Evolutionary conservation across 495 filamentous ascomycete genomes (phyloP).

Genomic region (Diplogelasinospora grovesii): DNA sequence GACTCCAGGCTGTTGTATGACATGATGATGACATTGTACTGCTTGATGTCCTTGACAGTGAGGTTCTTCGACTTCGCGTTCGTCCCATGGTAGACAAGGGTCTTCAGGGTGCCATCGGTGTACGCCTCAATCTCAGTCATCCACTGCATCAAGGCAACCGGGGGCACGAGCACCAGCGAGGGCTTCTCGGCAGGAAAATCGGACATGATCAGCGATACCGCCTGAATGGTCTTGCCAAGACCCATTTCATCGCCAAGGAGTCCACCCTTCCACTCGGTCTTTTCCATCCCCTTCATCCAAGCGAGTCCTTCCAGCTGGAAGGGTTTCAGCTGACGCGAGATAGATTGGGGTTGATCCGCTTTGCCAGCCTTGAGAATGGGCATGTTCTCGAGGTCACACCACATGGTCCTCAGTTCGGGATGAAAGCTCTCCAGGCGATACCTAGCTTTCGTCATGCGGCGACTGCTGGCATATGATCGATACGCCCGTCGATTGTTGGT

Average conservation of each 20-base stretch:
- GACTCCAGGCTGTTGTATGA: constrained; percentile 93
- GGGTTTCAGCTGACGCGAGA: constrained; percentile 74
- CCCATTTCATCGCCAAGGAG: constrained; percentile 95
- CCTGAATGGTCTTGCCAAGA: constrained; percentile 97
- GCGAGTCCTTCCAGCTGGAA: constrained; percentile 91
- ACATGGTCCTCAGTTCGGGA: constrained; percentile 74
- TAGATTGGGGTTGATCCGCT: constrained; percentile 69
- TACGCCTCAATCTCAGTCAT: constrained; percentile 87
- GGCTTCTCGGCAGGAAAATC: constrained; percentile 79
- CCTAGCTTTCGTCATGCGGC: constrained; percentile 17
- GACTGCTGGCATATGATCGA: constrained; percentile 16
- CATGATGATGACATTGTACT: constrained; percentile 90
- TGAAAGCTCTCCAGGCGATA: constrained; percentile 61
- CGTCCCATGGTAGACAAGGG: constrained; percentile 81
- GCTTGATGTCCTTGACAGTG: constrained; percentile 62
- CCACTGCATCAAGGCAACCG: constrained; percentile 97
- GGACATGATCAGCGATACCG: constrained; percentile 94
- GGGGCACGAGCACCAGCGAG: constrained; percentile 84
- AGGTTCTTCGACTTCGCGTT: constrained; percentile 75
- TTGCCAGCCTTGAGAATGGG: constrained; percentile 57
- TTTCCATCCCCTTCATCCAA: constrained; percentile 89
- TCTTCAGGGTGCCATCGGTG: constrained; percentile 81
- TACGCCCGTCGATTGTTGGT: constrained; percentile 20
- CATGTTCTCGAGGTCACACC: constrained; percentile 63
- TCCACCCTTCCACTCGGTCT: constrained; percentile 77